Conservation (phyloP, 768 basidiomycete species). For the Phlebiopsis gigantea region DNA sequence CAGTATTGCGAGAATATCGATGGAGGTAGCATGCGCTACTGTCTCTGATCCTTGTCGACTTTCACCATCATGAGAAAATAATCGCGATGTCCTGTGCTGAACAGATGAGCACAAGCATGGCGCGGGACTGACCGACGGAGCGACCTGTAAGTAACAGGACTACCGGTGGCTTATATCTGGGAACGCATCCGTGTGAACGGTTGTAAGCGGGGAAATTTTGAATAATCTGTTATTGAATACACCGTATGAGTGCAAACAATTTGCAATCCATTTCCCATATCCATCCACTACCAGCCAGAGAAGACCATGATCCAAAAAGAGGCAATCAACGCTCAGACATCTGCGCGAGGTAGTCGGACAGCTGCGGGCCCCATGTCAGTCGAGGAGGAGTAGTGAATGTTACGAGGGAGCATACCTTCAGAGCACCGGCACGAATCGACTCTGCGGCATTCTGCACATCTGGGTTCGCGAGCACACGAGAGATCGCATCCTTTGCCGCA, state of each 20-base stretch:
- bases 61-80: not conserved
- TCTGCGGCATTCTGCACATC: conserved; percentile 86
- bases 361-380: conserved; percentile 11
- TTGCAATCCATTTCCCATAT: not conserved
- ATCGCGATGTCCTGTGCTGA: not conserved
- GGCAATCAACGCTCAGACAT: conserved; percentile 45
- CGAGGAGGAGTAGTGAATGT: not conserved
- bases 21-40: not conserved
- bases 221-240: not conserved
- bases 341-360: conserved; percentile 54
- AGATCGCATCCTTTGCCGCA: conserved; percentile 72
- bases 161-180: no score
- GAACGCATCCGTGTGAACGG: no score
- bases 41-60: not conserved
- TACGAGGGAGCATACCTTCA: conserved; percentile 64
- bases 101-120: not conserved
- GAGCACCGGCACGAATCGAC: conserved; percentile 69
- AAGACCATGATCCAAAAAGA: not conserved
- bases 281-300: not conserved
- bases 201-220: not conserved
- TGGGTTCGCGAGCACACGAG: conserved; percentile 72
- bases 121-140: no score
- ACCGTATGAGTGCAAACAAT: not conserved
- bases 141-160: no score
- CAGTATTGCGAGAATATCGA: not conserved